These are phyloP conservation scores for Chlorella sorokiniana DNA, from an alignment of 139 green algal genomes.

Conservation along the genomic window DNA sequence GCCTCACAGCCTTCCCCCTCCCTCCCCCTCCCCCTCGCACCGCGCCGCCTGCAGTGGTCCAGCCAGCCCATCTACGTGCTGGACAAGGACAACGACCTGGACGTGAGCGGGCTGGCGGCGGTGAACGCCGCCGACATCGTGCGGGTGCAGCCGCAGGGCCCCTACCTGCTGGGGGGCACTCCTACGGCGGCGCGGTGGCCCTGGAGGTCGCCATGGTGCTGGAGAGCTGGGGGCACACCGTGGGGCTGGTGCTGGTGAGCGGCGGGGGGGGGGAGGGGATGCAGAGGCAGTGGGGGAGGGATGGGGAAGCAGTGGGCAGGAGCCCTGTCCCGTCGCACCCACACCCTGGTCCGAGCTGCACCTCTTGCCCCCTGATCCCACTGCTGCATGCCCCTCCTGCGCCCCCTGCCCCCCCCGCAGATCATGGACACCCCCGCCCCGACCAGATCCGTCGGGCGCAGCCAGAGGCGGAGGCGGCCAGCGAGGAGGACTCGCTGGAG, in stretches of 20 bases:
- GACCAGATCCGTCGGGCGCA: conserved; percentile 68
- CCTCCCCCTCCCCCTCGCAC: no score
- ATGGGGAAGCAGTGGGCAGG: neutral
- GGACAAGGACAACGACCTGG: conserved; percentile 92
- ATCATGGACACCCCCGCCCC: conserved; percentile 83
- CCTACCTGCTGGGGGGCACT: conserved; percentile 88
- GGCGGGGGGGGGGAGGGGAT: no score
- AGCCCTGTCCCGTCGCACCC: no score
- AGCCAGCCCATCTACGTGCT: conserved; percentile 90
- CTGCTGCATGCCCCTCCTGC: neutral
- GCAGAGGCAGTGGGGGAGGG: neutral
- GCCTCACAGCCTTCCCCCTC: neutral
- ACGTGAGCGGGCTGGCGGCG: conserved; percentile 65
- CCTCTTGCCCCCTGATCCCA: neutral
- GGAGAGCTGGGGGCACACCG: conserved; percentile 78
- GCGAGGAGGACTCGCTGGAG: conserved; percentile 81
- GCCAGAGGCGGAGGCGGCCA: conserved; percentile 58
- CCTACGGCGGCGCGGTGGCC: conserved; percentile 82
- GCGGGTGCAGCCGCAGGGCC: conserved; percentile 73
- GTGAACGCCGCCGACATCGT: conserved; percentile 82
- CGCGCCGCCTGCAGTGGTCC: conserved; percentile 51
- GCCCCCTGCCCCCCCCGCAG: conserved; percentile 2
- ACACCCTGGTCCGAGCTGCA: no score
- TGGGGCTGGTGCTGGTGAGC: conserved; percentile 78
- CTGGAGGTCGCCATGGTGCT: conserved; percentile 84